phyloP scores from a whole-genome alignment of 2,329 filamentous ascomycete genomes.

The Parastagonospora avenae region DNA sequence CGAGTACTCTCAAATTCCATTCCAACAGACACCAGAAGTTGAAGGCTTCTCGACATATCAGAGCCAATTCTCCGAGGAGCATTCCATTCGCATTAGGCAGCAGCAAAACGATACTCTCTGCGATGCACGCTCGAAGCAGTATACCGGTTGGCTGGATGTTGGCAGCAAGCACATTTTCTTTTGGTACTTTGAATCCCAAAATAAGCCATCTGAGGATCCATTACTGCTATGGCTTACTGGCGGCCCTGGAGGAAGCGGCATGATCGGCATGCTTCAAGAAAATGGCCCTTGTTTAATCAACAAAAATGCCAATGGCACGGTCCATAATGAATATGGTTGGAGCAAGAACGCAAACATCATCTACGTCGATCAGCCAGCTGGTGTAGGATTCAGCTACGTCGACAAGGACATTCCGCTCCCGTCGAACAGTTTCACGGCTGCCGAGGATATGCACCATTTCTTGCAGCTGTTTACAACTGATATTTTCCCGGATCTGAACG shows the following conservation, averaged over 20 bases:
- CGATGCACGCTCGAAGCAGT: slow-evolving; percentile 41
- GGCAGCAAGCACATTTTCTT: slow-evolving; percentile 53
- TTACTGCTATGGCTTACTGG: slow-evolving; percentile 51
- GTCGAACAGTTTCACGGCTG: slow-evolving; percentile 50
- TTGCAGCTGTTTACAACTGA: slow-evolving; percentile 55
- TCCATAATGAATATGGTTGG: slow-evolving; percentile 48
- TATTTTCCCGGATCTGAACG: slow-evolving; percentile 50
- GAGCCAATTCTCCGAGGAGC: slow-evolving; percentile 37
- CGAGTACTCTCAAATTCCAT: slow-evolving; percentile 33
- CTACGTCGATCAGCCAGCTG: slow-evolving; percentile 47
- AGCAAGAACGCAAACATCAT: slow-evolving; percentile 44
- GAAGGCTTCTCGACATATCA: slow-evolving; percentile 39
- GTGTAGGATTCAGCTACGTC: slow-evolving; percentile 47
- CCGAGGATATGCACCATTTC: slow-evolving; percentile 57
- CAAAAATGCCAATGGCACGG: slow-evolving; percentile 44
- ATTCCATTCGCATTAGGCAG: slow-evolving; percentile 42
- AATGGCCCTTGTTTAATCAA: slow-evolving; percentile 48
- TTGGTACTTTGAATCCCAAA: slow-evolving; percentile 52
- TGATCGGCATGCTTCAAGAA: slow-evolving; percentile 46
- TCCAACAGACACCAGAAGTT: slow-evolving; percentile 34
- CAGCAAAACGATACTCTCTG: slow-evolving; percentile 41
- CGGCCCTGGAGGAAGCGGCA: slow-evolving; percentile 44
- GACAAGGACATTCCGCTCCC: slow-evolving; percentile 44
- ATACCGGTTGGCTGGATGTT: slow-evolving; percentile 46
- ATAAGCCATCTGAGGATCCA: slow-evolving; percentile 43